Evolutionary conservation across 768 basidiomycete species (phyloP).

Genomic region (Termitomyces sp.): DNA sequence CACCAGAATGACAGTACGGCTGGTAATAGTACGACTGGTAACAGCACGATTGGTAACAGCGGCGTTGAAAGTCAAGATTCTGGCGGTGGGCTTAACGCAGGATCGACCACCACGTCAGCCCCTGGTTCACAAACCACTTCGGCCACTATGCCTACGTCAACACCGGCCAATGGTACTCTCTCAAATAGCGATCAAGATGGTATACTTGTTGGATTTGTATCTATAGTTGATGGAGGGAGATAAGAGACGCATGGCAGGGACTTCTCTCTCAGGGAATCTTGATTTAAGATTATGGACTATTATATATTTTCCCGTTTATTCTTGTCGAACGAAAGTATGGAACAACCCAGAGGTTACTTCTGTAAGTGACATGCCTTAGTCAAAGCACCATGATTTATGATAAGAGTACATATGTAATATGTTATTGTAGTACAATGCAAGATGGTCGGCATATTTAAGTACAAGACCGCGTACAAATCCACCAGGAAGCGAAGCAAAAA

Average conservation of each 20-base stretch:
- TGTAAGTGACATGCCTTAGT: no score
- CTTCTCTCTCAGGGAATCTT: neutral
- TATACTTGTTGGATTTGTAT: neutral
- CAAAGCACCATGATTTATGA: no score
- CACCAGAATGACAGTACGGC: neutral
- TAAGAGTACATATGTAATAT: no score
- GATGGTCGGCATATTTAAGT: neutral
- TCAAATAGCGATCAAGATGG: no score
- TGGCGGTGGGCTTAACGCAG: no score
- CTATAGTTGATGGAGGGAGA: neutral
- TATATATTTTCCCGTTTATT: neutral
- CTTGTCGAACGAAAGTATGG: neutral
- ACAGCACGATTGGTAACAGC: neutral
- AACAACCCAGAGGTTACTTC: no score
- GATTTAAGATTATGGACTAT: neutral
- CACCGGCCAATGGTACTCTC: no score
- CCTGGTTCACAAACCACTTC: no score
- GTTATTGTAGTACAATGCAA: neutral
- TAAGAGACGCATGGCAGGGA: no score
- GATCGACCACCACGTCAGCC: no score
- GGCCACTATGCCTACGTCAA: no score
- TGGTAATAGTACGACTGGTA: neutral
- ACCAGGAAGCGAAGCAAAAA: neutral
- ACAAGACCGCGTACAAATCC: neutral
- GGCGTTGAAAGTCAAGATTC: neutral